Evolutionary conservation across 169 alveolate genomes (phyloP), one percentile per base, ranked within the genome.

Genomic region (Eimeria sp.): DNA sequence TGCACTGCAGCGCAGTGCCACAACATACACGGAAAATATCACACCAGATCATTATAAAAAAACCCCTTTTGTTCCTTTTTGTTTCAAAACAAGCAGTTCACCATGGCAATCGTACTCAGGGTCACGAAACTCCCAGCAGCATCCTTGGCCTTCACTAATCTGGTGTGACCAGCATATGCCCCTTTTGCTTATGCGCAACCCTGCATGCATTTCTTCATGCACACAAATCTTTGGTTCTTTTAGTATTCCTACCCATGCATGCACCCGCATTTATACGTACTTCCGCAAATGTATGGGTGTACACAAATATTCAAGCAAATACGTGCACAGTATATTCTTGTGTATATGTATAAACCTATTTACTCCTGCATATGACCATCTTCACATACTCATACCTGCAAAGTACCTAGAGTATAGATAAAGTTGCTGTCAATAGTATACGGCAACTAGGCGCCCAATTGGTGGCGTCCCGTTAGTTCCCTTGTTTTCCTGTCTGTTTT

Each of bases 81-180:
- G 22, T 10, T n/a, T 65, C 5, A 5, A 13, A 73, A 43, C 13
- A 13, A 18, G 54, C 54, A 73, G 30, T 6, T 27, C 49, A 51
- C 89, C 5, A 83, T 83, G 92, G 75, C 92, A 57, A 14, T 45
- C 75, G 34, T 57, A 34, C 92, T 83, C 76, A 83, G 75, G 63
- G 92, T 57, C n/a, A 83, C 92, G 13, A 83, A 83, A 83, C 92
- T 83, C 25, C 75, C 92, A 14, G 43, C 92, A 14, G 57, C 92
- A 18, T 22, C 70, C 43, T 4, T 83, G 75, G 92, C 92, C 58
- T 83, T 54, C 76, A 83, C 92, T 1, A 83, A 83, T 76, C 75
- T 83, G 58, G 92, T 83, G 34, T 18, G 90, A 82, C n/a, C 30
- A 27, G 20, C n/a, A 40, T 75, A 7, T 75, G 13, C 43, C 5